Evolutionary conservation across 257 asterid genomes (phyloP), one percentile per base, ranked within the genome.

Genomic region (Solanum gandarillasii): DNA sequence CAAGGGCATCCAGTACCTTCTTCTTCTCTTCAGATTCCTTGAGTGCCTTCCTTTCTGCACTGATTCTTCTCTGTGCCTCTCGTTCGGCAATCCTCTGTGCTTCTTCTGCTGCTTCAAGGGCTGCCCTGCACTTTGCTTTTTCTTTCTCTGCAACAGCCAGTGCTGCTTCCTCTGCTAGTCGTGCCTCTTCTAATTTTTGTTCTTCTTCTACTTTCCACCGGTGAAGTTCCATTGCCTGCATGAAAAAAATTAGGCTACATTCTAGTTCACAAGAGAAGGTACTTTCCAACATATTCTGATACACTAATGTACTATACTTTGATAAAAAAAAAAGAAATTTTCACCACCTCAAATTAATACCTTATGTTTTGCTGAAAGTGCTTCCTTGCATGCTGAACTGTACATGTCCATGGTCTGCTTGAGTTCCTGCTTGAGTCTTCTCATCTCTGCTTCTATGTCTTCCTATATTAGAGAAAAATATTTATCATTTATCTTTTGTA

Each of bases 401-500:
- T 97, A 97, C 99, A 95, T 93, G 88, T 95, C 98, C 98, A 96
- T 95, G 67, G 98, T 96, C 90, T 94, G 99, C 91, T 90, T 94
- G 88, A 94, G 98, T 91, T 96, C 98, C 91, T 90, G 93, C 91
- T 95, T 95, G 23, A 97, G 96, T 91, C 98, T 93, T 93, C 98
- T 92, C 98, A 97, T 93, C 94, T 97, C 98, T 72, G 97, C 98
- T 91, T 97, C 99, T 4, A 95, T 93, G 0, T 95, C 98, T 41
- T 97, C 98, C 99, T 95, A 89, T 48, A 65, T 89, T 52, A 27
- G 46, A 90, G 43, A 76, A 67, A 27, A 29, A 38, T 16, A 5
- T 67, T 88, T 35, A 90, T 9, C 67, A 43, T 79, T 58, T 43
- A 13, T 79, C 65, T 79, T 41, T 14, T 46, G 68, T 46, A 29